Evolutionary conservation across 108 stramenopile genomes (phyloP).

Genomic region (Conticribra guillardii): DNA sequence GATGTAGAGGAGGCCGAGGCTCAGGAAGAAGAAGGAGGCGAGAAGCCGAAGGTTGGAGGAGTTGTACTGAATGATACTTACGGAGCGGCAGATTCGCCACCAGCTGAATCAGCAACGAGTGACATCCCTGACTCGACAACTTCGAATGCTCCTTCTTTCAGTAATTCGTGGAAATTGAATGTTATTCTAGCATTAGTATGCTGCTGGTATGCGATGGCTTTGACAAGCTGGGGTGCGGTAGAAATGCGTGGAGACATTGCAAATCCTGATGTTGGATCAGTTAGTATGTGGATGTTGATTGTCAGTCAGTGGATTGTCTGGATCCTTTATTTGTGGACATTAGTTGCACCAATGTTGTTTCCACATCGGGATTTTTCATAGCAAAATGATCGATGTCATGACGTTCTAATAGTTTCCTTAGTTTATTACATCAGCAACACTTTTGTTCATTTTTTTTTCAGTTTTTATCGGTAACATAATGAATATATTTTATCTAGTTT

Average conservation of each 20-base stretch:
- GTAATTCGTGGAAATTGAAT: constrained; percentile 87
- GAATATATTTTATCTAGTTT: no score
- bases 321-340: constrained; percentile 89
- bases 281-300: constrained; percentile 93
- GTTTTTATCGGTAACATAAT: no score
- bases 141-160: constrained; percentile 9
- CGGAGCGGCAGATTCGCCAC: constrained; percentile 45
- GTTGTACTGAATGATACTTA: constrained; percentile 28
- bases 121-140: constrained; percentile 2
- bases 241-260: constrained; percentile 67
- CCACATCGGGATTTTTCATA: constrained; percentile 93
- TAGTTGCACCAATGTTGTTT: constrained; percentile 88
- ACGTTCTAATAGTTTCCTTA: no score
- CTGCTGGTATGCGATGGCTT: constrained; percentile 87
- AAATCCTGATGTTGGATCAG: constrained; percentile 78
- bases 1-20: constrained; percentile 20
- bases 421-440: no score
- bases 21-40: constrained; percentile 6
- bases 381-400: no score
- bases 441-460: no score
- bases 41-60: constrained; percentile 50
- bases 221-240: constrained; percentile 92
- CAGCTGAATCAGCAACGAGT: constrained; percentile 6
- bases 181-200: constrained; percentile 67
- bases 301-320: constrained; percentile 88